Evolutionary conservation across 169 alveolate genomes (phyloP).

Genomic region (Babesia bovis): DNA sequence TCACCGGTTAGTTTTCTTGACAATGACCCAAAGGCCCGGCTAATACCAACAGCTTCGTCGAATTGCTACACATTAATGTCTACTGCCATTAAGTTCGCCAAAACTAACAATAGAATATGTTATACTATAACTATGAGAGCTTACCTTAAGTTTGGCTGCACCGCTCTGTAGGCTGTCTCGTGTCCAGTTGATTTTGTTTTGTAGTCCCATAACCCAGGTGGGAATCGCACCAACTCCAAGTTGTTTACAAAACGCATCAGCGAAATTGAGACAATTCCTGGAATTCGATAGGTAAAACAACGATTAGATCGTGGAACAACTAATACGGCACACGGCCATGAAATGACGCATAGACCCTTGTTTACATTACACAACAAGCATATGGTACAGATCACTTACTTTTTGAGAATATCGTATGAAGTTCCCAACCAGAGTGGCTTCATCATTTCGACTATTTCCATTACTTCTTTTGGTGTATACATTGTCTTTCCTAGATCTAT

Average conservation of each 20-base stretch:
- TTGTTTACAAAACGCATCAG: conserved; percentile 44
- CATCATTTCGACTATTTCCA: conserved; percentile 41
- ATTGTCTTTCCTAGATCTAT: conserved; percentile 57
- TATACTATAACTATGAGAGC: not conserved
- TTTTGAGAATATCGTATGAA: conserved; percentile 46
- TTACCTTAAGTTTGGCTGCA: conserved; percentile 56
- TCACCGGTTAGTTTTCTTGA: conserved; percentile 48
- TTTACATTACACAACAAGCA: not conserved
- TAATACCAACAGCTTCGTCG: conserved; percentile 55
- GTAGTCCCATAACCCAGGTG: conserved; percentile 80
- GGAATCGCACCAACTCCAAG: conserved; percentile 77
- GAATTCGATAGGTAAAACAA: not conserved
- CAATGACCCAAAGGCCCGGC: conserved; percentile 55
- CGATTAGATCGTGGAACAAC: not conserved
- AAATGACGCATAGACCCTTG: not conserved
- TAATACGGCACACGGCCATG: not conserved
- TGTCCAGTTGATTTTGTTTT: conserved; percentile 77
- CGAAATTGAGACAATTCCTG: conserved; percentile 67
- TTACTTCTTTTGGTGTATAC: conserved; percentile 54
- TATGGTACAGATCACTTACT: conserved; percentile 15
- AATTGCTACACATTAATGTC: conserved; percentile 27
- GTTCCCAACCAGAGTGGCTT: conserved; percentile 58
- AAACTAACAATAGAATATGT: not conserved
- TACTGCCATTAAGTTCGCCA: too few relatives aligned
- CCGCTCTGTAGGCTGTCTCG: conserved; percentile 65